Evolutionary conservation across 352 stramenopile species (phyloP), one percentile per base, ranked within the genome.

Genomic region (Globisporangium recalcitrans): DNA sequence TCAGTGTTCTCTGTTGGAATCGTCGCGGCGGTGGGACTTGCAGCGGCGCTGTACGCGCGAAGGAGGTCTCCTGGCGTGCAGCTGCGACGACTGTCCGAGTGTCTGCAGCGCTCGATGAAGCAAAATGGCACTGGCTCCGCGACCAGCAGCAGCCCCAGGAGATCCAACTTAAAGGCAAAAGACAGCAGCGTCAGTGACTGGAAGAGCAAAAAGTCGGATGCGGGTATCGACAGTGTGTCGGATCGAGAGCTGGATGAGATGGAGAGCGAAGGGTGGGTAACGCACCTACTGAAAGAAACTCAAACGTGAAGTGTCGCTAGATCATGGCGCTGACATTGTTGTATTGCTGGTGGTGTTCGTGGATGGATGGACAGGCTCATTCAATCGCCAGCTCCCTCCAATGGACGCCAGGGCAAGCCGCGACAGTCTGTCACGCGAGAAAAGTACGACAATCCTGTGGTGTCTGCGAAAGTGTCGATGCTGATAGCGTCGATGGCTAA

Each of bases 1-100:
- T 9, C 22, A 90, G 81, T 87, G 7, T 64, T 70, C 22, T 90
- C 72, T 0, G 69, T 90, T 34, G 68, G 62, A 4, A 67, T 88
- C 59, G 81, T 80, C 2, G 59, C 79, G 16, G 60, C 67, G 11
- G 81, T 90, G 5, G 81, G 79, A 1, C 38, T 88, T 38, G 57
- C 69, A 16, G 78, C 81, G 27, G 69, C 62, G 32, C 34, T 88
- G 22, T 91, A 82, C 54, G 73, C 84, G 62, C 72, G 72, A 38
- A 72, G 82, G 2, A 78, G 86, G 64, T 75, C 40, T 63, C 62
- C 57, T n/a, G 47, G 64, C 13, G 31, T 75, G 24, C 59, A 59
- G 38, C 40, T 65, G 10, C 61, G 61, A 1, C 52, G 46, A 9
- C 4, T 61, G 3, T 61, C 53, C 4, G 42, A 55, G 42, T 66